Conservation (phyloP, 2,329 filamentous ascomycete species). For the Chaetomium olivaceum region DNA sequence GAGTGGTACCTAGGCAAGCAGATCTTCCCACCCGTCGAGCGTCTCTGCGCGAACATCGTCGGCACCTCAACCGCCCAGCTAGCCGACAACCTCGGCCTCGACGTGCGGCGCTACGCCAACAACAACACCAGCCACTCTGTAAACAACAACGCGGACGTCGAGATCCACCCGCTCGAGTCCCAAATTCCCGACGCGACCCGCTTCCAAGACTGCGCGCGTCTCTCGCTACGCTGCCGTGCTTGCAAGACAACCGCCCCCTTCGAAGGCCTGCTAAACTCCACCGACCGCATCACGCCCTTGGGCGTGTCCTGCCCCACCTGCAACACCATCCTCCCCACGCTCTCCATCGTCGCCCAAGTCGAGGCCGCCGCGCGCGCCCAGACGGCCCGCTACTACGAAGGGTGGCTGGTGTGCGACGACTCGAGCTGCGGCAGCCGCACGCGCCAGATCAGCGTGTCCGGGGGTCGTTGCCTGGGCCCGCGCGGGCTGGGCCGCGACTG, state of each 20-base stretch:
- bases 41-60: constrained; percentile 91
- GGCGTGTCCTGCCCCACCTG: constrained; percentile 77
- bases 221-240: constrained; percentile 75
- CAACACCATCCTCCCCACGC: constrained; percentile 61
- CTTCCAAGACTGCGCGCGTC: constrained; percentile 76
- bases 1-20: constrained; percentile 99
- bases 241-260: constrained; percentile 75
- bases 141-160: constrained; percentile 57
- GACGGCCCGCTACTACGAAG: constrained; percentile 85
- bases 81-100: constrained; percentile 90
- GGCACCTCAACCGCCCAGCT: constrained; percentile 89
- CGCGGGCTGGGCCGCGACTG: constrained; percentile 83
- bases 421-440: constrained; percentile 82
- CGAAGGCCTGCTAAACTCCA: constrained; percentile 67
- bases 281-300: constrained; percentile 65
- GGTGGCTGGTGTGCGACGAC: constrained; percentile 89
- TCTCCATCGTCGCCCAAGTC: constrained; percentile 82
- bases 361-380: constrained; percentile 79
- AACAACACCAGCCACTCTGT: constrained; percentile 48
- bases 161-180: constrained; percentile 89
- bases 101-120: constrained; percentile 75
- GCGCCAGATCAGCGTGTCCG: constrained; percentile 90
- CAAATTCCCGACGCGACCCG: constrained; percentile 90
- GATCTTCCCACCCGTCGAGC: constrained; percentile 95
- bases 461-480: constrained; percentile 83